Evolutionary conservation across 2,329 filamentous ascomycete species (phyloP).

Genomic region (Phoma herbarum): DNA sequence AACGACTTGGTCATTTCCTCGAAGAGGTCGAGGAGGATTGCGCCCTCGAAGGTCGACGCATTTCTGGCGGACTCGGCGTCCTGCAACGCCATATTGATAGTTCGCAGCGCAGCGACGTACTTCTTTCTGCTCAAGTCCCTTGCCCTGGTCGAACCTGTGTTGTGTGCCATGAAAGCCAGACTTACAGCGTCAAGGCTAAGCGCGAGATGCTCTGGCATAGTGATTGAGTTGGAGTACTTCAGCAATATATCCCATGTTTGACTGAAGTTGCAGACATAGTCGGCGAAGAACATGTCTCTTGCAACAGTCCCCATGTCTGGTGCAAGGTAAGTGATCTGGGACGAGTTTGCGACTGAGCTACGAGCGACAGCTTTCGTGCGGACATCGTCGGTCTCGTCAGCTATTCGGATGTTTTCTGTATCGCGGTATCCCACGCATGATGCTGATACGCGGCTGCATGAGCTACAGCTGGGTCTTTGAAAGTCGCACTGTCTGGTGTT

Average conservation of each 20-base stretch:
- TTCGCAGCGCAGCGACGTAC: slow-evolving; percentile 37
- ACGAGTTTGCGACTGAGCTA: slow-evolving; percentile 2
- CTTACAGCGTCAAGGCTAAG: slow-evolving; percentile 43
- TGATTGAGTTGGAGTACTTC: slow-evolving; percentile 23
- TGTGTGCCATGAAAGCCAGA: slow-evolving; percentile 38
- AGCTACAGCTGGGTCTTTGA: slow-evolving; percentile 30
- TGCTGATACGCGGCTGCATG: slow-evolving; percentile 30
- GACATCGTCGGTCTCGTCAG: slow-evolving; percentile 36
- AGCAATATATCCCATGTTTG: slow-evolving; percentile 36
- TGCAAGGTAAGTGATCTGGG: slow-evolving; percentile 18
- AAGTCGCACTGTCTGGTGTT: slow-evolving; percentile 36
- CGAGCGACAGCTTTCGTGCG: slow-evolving; percentile 24
- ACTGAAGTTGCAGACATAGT: slow-evolving; percentile 40
- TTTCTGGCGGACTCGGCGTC: slow-evolving; percentile 23
- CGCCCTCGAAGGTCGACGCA: slow-evolving; percentile 29
- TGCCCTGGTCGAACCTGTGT: slow-evolving; percentile 29
- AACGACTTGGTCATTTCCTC: slow-evolving; percentile 37
- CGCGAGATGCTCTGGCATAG: slow-evolving; percentile 32
- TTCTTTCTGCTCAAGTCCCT: slow-evolving; percentile 30
- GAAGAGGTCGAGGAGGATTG: slow-evolving; percentile 39
- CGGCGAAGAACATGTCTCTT: slow-evolving; percentile 36
- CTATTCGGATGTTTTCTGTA: slow-evolving; percentile 32
- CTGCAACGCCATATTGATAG: slow-evolving; percentile 31
- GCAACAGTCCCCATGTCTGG: slow-evolving; percentile 31
- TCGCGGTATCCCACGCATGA: slow-evolving; percentile 40